Evolutionary conservation across 73 alveolate genomes (phyloP).

Genomic region (Effrenium voratum): DNA sequence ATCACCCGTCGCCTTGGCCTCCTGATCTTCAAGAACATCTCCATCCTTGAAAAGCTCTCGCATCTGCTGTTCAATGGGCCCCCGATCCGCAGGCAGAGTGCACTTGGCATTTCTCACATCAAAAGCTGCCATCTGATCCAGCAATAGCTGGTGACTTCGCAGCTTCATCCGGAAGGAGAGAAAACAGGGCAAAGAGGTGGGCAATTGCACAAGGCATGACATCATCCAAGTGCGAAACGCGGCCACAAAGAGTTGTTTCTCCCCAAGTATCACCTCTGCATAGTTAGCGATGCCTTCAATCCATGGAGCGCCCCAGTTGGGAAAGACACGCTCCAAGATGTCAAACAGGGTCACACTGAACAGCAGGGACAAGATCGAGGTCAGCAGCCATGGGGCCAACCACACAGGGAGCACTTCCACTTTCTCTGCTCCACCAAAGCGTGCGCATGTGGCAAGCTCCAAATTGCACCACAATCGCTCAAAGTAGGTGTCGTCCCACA

Average conservation of each 20-base stretch:
- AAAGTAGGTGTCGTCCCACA: conserved; percentile 69
- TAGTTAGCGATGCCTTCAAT: not conserved
- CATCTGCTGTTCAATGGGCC: conserved; percentile 14
- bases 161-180: conserved; percentile 44
- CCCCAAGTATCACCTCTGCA: not conserved
- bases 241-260: not conserved
- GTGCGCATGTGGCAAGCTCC: conserved; percentile 20
- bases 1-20: too few species aligned
- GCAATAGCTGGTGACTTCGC: conserved; percentile 40
- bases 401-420: conserved; percentile 32
- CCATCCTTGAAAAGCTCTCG: not conserved
- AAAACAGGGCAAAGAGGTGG: conserved; percentile 9
- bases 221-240: not conserved
- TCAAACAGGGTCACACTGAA: conserved; percentile 2
- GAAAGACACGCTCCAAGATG: not conserved
- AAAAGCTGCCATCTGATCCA: conserved; percentile 44
- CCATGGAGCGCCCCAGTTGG: not conserved
- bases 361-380: conserved; percentile 9
- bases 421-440: not conserved
- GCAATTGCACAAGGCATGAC: not conserved
- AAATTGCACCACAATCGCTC: conserved; percentile 63
- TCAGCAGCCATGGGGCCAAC: conserved; percentile 72
- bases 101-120: conserved; percentile 57
- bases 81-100: not conserved
- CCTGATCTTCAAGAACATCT: not conserved